Evolutionary conservation across 495 filamentous ascomycete species (phyloP).

Genomic region (Aspergillus homomorphus): DNA sequence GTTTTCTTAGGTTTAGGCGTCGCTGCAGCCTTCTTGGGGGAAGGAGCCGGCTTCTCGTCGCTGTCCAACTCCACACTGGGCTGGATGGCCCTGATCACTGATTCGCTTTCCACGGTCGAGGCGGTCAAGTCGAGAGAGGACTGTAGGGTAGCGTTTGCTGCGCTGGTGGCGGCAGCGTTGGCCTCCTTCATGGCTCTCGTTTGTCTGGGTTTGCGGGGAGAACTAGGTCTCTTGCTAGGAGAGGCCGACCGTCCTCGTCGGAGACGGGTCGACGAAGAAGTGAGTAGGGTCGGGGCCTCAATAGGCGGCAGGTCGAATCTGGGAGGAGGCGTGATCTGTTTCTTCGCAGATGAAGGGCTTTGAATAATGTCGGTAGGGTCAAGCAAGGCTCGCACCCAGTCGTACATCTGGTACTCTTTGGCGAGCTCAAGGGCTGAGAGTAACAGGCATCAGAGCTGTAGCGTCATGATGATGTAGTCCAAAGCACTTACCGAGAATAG

Average conservation of each 20-base stretch:
- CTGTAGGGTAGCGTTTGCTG: constrained; percentile 50
- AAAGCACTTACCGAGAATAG: constrained; percentile 62
- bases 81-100: constrained; percentile 25
- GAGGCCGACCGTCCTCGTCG: constrained; percentile 56
- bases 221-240: constrained; percentile 55
- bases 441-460: constrained; percentile 7
- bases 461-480: neutral
- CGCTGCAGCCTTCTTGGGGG: constrained; percentile 32
- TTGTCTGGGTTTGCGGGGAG: constrained; percentile 71
- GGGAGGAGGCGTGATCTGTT: constrained; percentile 69
- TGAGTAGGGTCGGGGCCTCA: constrained; percentile 39
- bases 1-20: constrained; percentile 32
- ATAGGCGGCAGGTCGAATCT: constrained; percentile 54
- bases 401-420: constrained; percentile 74
- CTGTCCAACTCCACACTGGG: constrained; percentile 26
- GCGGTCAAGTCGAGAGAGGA: constrained; percentile 47
- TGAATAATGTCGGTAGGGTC: constrained; percentile 69
- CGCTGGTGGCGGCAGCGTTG: constrained; percentile 43
- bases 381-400: constrained; percentile 87
- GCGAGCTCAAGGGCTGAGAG: constrained; percentile 74
- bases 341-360: constrained; percentile 53
- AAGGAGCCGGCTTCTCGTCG: constrained; percentile 26
- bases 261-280: constrained; percentile 36
- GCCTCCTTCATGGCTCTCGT: constrained; percentile 55
- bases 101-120: constrained; percentile 28